Evolutionary conservation across 805 yeast genomes (phyloP).

Genomic region (Lipomyces orientalis): DNA sequence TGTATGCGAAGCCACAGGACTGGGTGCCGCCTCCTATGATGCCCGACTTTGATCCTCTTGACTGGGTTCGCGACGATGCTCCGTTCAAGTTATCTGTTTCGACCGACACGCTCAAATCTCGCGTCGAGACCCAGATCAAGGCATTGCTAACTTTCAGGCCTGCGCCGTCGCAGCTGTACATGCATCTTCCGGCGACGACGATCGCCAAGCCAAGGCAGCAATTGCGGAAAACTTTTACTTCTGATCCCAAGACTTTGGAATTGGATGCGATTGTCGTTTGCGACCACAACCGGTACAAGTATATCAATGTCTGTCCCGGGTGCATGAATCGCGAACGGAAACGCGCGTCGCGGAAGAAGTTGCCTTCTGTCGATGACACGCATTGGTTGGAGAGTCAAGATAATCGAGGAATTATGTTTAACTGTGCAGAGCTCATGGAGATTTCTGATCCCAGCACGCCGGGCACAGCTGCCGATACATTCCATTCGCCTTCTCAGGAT

Average conservation of each 20-base stretch:
- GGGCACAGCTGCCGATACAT: constrained; percentile 15
- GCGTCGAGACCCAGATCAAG: constrained; percentile 96
- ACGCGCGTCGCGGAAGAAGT: constrained; percentile 90
- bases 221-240: constrained; percentile 49
- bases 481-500: background rate
- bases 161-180: constrained; percentile 70
- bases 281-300: constrained; percentile 48
- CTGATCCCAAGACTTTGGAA: constrained; percentile 43
- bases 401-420: constrained; percentile 86
- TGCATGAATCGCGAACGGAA: constrained; percentile 93
- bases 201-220: constrained; percentile 87
- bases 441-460: constrained; percentile 53
- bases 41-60: constrained; percentile 35
- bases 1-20: constrained; percentile 25
- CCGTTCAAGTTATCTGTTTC: constrained; percentile 47
- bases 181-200: constrained; percentile 86
- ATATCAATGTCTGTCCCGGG: constrained; percentile 82
- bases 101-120: constrained; percentile 77
- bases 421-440: constrained; percentile 84
- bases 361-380: constrained; percentile 74
- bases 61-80: constrained; percentile 42
- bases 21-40: constrained; percentile 33
- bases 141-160: constrained; percentile 71
- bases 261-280: constrained; percentile 84
- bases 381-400: constrained; percentile 78